Evolutionary conservation across 768 basidiomycete genomes (phyloP), one percentile per base, ranked within the genome.

Genomic region (Amanita jacksonii): DNA sequence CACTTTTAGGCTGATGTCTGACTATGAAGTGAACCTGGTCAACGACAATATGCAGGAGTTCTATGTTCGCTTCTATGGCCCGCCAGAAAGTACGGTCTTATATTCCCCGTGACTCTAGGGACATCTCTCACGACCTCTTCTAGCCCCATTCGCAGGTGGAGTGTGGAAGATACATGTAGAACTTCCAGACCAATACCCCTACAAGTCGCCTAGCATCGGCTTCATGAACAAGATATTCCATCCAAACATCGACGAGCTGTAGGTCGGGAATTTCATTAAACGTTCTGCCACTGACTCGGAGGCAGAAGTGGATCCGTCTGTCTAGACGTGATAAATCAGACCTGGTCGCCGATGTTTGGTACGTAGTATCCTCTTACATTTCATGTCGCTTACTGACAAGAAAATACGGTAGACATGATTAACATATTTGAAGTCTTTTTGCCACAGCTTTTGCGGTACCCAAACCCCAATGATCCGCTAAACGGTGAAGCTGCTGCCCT

Each of bases 171-270:
- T 99, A 49, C 96, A 99, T 57, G 96, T 99, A 47, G 96, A 99
- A 61, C 74, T 99, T 16, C 96, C 94, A 18, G 91, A 97, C 51
- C 91, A 96, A 63, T 99, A 98, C 59, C 96, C 96, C 2, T 99
- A 85, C 79, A 98, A 98, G 65, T 94, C 90, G 22, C 96, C 96
- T 4, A 92, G 89, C 59, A 99, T 99, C 53, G 96, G 96, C 1
- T 99, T 99, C 66, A 93, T 96, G 90, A 99, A 99, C 77, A 97
- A 97, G 84, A 97, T 99, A 62, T 98, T 96, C 61, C 96, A 98
- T 56, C 96, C 96, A 15, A 99, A 99, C 59, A 99, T 99, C 57
- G 96, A 99, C 65, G 96, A 99, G 64, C 69, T 96, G 85, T 97
- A 62, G 58, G 90, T 70, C 31, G 7, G 20, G 36, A 19, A 33